Evolutionary conservation across 352 stramenopile species (phyloP), one percentile per base, ranked within the genome.

Genomic region (Phytophthora cactorum): DNA sequence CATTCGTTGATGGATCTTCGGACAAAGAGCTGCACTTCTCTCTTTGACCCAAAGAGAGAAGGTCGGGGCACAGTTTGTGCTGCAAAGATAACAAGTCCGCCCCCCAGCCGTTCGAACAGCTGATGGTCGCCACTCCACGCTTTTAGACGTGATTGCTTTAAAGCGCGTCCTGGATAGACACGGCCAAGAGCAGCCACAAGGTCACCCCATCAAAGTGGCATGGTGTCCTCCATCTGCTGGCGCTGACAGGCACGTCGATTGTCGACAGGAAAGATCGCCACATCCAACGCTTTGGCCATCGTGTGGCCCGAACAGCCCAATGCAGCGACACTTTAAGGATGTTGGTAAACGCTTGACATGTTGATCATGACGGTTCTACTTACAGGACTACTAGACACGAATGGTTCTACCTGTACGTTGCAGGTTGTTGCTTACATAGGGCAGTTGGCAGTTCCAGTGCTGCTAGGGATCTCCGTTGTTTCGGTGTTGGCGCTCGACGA

Each of bases 361-460:
- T 12, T 39, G 34, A 39, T 39, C 22, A 22, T 22, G 22, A 22
- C 22, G 22, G 22, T 22, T 22, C 36, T 50, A 59, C 17, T 29
- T 49, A n/a, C 29, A 49, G 3, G 27, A 47, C 38, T 39, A 59
- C 45, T 39, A 14, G 34, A 39, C 34, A 14, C 8, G 34, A 22
- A 39, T 46, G 56, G 5, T 57, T 60, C 38, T 51, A 65, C 36
- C 17, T 50, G 39, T 39, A 47, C 44, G 9, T 31, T 63, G 44
- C 28, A 38, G 5, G 45, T 53, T 53, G 11, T 28, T 67, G 12
- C 54, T 69, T 65, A 65, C 62, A 69, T 69, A 7, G 54, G 54
- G 47, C 62, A 70, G 52, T 68, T 72, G 45, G 32, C 63, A 66
- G 56, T 47, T 56, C 57, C 43, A 28, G 29, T 45, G 57, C 44